Percentiles rank a stretch among this genome's conserved stretches.
Conservation (phyloP, 306 rosid genomes). For the Gastrolobium villosum region DNA sequence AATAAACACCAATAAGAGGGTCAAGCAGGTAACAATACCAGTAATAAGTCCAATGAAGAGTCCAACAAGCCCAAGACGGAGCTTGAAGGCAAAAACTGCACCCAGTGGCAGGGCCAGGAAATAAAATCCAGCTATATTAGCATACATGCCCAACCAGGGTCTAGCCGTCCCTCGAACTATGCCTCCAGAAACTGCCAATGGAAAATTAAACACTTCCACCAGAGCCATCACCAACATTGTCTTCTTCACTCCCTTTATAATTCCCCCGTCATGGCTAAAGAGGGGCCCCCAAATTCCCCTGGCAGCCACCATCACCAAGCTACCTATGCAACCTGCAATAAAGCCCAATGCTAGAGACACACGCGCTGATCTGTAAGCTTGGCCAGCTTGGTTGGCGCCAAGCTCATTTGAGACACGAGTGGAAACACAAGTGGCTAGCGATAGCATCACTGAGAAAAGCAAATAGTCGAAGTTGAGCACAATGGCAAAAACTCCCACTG, state of each 20-base stretch:
- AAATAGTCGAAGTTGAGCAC: conserved; percentile 82
- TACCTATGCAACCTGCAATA: conserved; percentile 61
- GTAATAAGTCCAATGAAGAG: conserved; percentile 69
- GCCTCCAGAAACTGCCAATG: conserved; percentile 83
- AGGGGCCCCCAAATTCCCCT: conserved; percentile 84
- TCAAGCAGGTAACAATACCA: conserved; percentile 66
- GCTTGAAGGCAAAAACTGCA: conserved; percentile 74
- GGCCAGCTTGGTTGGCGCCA: conserved; percentile 64
- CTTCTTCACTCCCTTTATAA: conserved; percentile 72
- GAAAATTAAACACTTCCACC: conserved; percentile 82
- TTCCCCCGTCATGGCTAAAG: conserved; percentile 67
- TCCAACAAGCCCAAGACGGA: conserved; percentile 69
- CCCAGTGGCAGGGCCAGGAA: conserved; percentile 79
- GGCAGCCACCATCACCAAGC: conserved; percentile 71
- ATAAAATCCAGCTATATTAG: conserved; percentile 83
- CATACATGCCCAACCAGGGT: conserved; percentile 84
- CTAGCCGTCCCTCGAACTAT: conserved; percentile 81
- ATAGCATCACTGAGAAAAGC: conserved; percentile 77
- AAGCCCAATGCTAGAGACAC: conserved; percentile 62
- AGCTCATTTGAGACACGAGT: conserved; percentile 85
- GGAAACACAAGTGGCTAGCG: conserved; percentile 81
- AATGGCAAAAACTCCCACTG: conserved; percentile 67
- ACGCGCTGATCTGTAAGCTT: conserved; percentile 65
- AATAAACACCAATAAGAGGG: conserved; percentile 61
- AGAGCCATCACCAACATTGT: conserved; percentile 79